Base-by-base conservation (phyloP, 768 basidiomycete species). In the Dentipellis fragilis region DNA sequence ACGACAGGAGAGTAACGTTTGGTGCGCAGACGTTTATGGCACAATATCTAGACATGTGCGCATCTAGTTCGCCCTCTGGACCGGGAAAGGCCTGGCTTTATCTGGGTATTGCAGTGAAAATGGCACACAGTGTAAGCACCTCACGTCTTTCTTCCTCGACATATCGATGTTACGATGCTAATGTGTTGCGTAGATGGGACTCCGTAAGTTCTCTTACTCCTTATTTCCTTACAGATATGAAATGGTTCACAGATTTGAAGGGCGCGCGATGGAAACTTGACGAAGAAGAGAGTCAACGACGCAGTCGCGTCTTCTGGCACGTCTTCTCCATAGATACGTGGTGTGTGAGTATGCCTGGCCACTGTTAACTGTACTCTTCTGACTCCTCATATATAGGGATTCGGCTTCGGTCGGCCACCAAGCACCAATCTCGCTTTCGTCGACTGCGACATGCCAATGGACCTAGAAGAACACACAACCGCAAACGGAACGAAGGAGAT, bases 271-370 rank as follows among this genome's bases (percentile, higher is more conserved):
- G 85, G 80, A 76, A 80, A 29, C 70, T 88, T 5, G 71, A 74
- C 16, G 71, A 74, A 23, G 66, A 68, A 19, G 66, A 72, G 40
- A 65, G 71, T 16, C 71, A 80, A 56, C 70, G 73, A 54, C 78
- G 86, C 16, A 76, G 72, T 53, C 72, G 72, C 19, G 68, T 84
- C 10, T 87, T 87, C 64, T 89, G 85, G 84, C 79, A 83, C 49
- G 65, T 87, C n/a, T 87, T 84, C 62, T 60, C 72, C 22, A 64
- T 78, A 29, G 87, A 88, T 61, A 81, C 82, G 0, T 80, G 79
- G 75, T 67, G 78, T 39, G 87, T 88, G 61, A 49, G 61, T 36
- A 29, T 29, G 29, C 29, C 29, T 29, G 29, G 22, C 3, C 9
- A 38, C n/a, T n/a, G 14, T n/a, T 19, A 4, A 14, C 12, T 40